Evolutionary conservation across 345 rosid species (phyloP).

Genomic region (Melaleuca quinquenervia): DNA sequence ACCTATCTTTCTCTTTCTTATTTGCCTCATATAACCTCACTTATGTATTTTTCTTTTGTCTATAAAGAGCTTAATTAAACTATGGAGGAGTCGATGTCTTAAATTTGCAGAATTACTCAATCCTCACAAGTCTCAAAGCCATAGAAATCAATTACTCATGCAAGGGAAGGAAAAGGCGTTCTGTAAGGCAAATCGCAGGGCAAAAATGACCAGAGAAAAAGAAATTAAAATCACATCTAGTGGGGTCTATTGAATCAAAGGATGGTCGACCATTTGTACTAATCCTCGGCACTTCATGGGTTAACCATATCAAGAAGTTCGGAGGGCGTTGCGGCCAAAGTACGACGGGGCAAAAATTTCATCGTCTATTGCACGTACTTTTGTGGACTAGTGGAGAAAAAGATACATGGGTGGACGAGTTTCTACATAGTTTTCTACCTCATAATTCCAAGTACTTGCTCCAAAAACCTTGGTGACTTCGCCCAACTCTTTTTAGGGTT

Average conservation of each 20-base stretch:
- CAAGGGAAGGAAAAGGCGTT: not conserved
- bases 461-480: not conserved
- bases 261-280: not conserved
- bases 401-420: not conserved
- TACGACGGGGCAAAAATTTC: not conserved
- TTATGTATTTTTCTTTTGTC: not conserved
- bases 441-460: not conserved
- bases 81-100: not conserved
- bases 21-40: not conserved
- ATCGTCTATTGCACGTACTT: not conserved
- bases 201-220: not conserved
- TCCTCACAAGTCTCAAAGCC: not conserved
- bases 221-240: not conserved
- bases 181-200: not conserved
- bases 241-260: not conserved
- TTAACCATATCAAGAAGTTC: not conserved
- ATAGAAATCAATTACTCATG: not conserved
- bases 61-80: not conserved
- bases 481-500: not conserved
- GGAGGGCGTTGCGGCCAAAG: not conserved
- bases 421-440: not conserved
- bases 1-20: not conserved
- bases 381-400: not conserved
- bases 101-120: not conserved
- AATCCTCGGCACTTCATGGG: not conserved